Conservation (phyloP, 2,329 filamentous ascomycete genomes). For the Trichoderma citrinoviride region DNA sequence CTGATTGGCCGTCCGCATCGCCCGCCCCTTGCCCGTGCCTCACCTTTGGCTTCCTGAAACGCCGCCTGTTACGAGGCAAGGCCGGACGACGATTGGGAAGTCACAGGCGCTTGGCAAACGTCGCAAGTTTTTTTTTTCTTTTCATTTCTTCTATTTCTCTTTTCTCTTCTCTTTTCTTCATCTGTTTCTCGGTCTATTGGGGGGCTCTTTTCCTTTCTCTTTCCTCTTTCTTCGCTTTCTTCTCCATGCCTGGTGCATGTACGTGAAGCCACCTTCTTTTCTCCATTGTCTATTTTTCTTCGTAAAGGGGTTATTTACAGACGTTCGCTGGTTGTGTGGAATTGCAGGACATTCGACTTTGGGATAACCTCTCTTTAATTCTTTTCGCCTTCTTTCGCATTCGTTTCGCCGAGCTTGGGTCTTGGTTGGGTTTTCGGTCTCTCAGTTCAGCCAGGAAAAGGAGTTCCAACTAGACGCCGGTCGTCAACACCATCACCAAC, state of each 20-base stretch:
- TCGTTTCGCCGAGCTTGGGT: constrained; percentile 14
- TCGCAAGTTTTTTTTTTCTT: not conserved
- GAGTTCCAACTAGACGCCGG: not conserved
- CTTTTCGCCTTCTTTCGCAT: not conserved
- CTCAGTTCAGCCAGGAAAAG: not conserved
- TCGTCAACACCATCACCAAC: not conserved
- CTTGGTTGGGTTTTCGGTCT: not conserved
- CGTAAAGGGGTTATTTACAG: not conserved
- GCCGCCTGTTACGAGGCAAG: constrained; percentile 7
- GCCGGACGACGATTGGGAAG: not conserved
- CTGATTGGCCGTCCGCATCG: constrained; percentile 18
- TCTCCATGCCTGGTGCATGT: constrained; percentile 6
- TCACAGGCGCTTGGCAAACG: not conserved
- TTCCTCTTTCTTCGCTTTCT: not conserved
- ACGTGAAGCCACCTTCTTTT: not conserved
- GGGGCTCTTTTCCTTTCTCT: not conserved
- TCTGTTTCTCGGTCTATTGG: not conserved
- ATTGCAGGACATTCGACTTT: constrained; percentile 10
- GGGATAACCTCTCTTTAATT: not conserved
- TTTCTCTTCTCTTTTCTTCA: not conserved
- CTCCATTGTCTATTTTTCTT: not conserved
- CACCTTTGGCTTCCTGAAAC: constrained; percentile 22
- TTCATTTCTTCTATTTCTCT: not conserved
- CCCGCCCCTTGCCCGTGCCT: constrained; percentile 15
- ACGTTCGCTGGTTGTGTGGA: not conserved